These are phyloP conservation scores for Pleurotus giganteus DNA, from an alignment of 768 basidiomycete genomes.

Conservation along the genomic window DNA sequence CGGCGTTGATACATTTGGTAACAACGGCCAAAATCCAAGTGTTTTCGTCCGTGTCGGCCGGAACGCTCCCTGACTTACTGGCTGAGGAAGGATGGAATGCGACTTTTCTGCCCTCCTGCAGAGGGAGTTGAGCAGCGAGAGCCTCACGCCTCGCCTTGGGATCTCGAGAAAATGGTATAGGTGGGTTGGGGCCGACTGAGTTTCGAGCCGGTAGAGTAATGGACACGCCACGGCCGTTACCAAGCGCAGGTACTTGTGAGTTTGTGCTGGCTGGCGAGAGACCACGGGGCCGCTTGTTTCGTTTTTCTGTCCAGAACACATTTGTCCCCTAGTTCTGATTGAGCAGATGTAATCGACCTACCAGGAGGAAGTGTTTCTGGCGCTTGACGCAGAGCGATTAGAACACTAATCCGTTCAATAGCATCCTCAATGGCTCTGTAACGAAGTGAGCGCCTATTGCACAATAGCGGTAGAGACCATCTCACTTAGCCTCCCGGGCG, in stretches of 20 bases:
- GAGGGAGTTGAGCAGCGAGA: slow-evolving; percentile 57
- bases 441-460: slow-evolving; percentile 6
- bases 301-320: slow-evolving; percentile 53
- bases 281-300: slow-evolving; percentile 71
- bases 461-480: slow-evolving; percentile 6
- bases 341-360: slow-evolving; percentile 22
- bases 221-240: slow-evolving; percentile 44
- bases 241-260: slow-evolving; percentile 30
- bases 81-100: slow-evolving; percentile 75
- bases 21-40: slow-evolving; percentile 83
- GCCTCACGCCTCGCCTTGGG: slow-evolving; percentile 66
- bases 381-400: slow-evolving; percentile 74
- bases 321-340: background rate
- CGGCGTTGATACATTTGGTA: slow-evolving; percentile 64
- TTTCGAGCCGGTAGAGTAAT: slow-evolving; percentile 56
- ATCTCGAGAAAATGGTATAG: slow-evolving; percentile 57
- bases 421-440: slow-evolving; percentile 70
- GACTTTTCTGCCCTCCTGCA: slow-evolving; percentile 75
- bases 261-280: slow-evolving; percentile 58
- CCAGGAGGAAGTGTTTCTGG: slow-evolving; percentile 60
- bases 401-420: slow-evolving; percentile 63
- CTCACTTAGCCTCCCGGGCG: slow-evolving; percentile 65
- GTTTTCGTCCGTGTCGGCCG: slow-evolving; percentile 46
- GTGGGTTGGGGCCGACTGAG: slow-evolving; percentile 56
- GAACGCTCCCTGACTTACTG: slow-evolving; percentile 42